Percentiles rank a stretch among this genome's conserved stretches.
Evolutionary conservation across 768 basidiomycete genomes (phyloP).

Genomic region (Auriscalpium microsporum): DNA sequence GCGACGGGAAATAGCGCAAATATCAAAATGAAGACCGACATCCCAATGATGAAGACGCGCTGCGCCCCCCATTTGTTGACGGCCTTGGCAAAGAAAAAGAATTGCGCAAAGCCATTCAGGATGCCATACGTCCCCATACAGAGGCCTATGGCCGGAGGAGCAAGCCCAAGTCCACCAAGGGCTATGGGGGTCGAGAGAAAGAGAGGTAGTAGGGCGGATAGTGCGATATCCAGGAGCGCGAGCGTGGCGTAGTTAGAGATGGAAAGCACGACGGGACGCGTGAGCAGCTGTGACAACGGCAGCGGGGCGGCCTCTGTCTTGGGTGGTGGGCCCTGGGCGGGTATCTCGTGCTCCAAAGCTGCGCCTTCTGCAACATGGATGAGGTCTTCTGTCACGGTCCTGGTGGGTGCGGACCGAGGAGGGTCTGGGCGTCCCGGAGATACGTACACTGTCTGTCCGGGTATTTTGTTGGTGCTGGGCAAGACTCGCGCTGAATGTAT

Average conservation of each 20-base stretch:
- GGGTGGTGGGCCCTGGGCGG: not conserved
- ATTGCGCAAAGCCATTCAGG: slow-evolving; percentile 55
- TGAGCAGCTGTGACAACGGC: slow-evolving; percentile 43
- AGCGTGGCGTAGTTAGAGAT: slow-evolving; percentile 58
- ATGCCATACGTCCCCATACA: slow-evolving; percentile 55
- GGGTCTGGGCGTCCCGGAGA: not conserved
- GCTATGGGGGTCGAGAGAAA: slow-evolving; percentile 68
- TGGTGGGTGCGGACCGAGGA: not conserved
- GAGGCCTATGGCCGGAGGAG: slow-evolving; percentile 56
- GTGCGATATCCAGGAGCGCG: slow-evolving; percentile 58
- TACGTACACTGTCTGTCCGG: not conserved
- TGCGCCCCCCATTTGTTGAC: slow-evolving; percentile 60
- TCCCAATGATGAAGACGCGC: slow-evolving; percentile 37
- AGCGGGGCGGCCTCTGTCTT: slow-evolving; percentile 29
- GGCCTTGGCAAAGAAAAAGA: slow-evolving; percentile 56
- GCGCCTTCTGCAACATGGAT: not conserved
- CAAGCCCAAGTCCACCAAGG: slow-evolving; percentile 61
- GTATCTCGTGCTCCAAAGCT: not conserved
- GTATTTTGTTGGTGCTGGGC: not conserved
- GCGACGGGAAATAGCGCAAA: slow-evolving; percentile 24
- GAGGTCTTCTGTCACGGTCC: not conserved
- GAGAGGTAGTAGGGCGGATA: slow-evolving; percentile 57
- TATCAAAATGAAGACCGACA: slow-evolving; percentile 19
- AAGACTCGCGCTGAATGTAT: not conserved
- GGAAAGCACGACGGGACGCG: slow-evolving; percentile 47